Evolutionary conservation across 331 rosid genomes (phyloP), one percentile per base, ranked within the genome.

Genomic region (Stylosanthes scabra): DNA sequence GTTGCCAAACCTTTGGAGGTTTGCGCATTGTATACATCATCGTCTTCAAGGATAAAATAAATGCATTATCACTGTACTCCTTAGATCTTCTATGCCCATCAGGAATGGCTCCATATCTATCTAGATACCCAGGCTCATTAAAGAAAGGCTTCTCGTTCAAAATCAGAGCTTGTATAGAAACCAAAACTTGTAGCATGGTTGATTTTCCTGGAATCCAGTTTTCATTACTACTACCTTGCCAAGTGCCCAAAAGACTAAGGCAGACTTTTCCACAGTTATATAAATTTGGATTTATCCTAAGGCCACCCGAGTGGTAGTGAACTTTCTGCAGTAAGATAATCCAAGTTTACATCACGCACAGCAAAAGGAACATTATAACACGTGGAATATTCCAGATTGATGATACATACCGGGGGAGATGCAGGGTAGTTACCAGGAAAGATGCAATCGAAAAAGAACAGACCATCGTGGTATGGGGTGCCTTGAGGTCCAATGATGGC

Each of bases 151-250:
- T 80, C 73, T 85, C 88, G 62, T 91, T 91, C 78, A 91, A 83
- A 81, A 91, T 91, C 64, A 91, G 86, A 70, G 89, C 96, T 76
- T 91, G 96, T 31, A 91, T 86, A 54, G 97, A 91, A 68, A 91
- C 96, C 84, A 91, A 81, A 64, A 91, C 97, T 81, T 91, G 97
- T 29, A 91, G 88, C 97, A 91, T 91, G 70, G 96, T 91, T 63
- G 97, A 91, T 57, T 81, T 79, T 27, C 83, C 88, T 3, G 93
- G 74, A 63, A 87, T 71, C 97, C 97, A 91, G 73, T 86, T 91
- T 77, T 91, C 97, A 7, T 54, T 82, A 16, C 72, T 75, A 47
- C 31, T 74, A 59, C 97, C 96, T 61, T 63, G 80, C 96, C 97
- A 91, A 4, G 97, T 91, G 62, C 96, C 97, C 73, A 91, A 67